phyloP scores from a whole-genome alignment of 2,329 filamentous ascomycete species.

The Calonectria henricotiae region DNA sequence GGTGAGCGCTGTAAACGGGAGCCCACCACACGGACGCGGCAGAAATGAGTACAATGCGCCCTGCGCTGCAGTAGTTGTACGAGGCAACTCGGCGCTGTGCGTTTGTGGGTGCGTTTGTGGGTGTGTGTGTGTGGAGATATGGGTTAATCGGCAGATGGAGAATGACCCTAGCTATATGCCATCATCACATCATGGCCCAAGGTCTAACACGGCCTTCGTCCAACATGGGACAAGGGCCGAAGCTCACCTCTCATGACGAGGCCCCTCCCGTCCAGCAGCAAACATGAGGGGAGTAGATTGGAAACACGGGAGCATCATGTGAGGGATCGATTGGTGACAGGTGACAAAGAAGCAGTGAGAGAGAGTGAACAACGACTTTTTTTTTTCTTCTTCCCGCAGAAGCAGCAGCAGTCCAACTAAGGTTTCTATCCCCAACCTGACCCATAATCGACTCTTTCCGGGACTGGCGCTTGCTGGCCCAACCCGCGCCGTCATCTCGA shows the following conservation, averaged over 20 bases:
- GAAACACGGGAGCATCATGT: constrained; percentile 2
- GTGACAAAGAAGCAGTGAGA: neutral
- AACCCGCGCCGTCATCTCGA: constrained; percentile 6
- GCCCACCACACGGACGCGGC: constrained; percentile 15
- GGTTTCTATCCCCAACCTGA: neutral
- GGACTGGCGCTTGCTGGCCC: constrained; percentile 8
- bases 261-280: constrained; percentile 6
- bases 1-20: constrained; percentile 22
- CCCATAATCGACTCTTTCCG: constrained; percentile 10
- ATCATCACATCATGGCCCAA: constrained; percentile 23
- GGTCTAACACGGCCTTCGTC: neutral
- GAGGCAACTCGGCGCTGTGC: constrained; percentile 14
- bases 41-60: constrained; percentile 23
- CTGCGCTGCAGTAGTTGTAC: neutral
- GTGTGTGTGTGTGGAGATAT: constrained; percentile 26
- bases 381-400: no score
- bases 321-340: neutral
- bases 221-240: constrained; percentile 20
- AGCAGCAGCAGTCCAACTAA: constrained; percentile 4
- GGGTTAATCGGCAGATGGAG: constrained; percentile 26
- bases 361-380: neutral
- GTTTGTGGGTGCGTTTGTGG: constrained; percentile 20
- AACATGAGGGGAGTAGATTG: constrained; percentile 10
- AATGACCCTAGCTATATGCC: constrained; percentile 15
- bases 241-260: constrained; percentile 17